Evolutionary conservation across 345 rosid species (phyloP).

Genomic region (Eucalyptus sp.): DNA sequence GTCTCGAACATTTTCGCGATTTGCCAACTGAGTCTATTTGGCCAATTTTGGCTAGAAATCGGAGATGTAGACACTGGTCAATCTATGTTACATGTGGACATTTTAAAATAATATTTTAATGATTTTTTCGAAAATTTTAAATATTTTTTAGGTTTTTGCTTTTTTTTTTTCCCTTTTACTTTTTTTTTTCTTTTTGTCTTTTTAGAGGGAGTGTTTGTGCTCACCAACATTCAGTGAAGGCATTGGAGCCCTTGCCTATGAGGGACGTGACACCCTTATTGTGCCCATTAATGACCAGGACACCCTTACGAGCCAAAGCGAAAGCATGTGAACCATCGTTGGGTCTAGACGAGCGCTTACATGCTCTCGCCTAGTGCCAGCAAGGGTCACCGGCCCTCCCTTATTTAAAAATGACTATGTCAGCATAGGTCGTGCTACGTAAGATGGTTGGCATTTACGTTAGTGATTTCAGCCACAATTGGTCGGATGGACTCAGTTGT

Average conservation of each 20-base stretch:
- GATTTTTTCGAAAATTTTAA: not conserved
- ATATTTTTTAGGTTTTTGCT: too few relatives aligned
- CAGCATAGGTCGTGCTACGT: rapidly evolving
- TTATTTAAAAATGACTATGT: too few relatives aligned
- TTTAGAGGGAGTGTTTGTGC: too few relatives aligned
- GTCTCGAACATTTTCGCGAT: too few relatives aligned
- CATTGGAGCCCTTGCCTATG: not conserved
- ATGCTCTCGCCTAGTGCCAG: not conserved
- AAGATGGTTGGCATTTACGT: rapidly evolving
- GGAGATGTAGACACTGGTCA: not conserved
- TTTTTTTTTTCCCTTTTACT: rapidly evolving
- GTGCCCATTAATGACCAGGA: not conserved
- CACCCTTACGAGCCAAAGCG: not conserved
- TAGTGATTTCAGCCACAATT: rapidly evolving
- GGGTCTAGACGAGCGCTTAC: not conserved
- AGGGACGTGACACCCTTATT: not conserved
- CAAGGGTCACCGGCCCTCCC: not conserved
- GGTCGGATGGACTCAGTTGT: rapidly evolving
- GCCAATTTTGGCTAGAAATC: not conserved
- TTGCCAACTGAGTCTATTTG: not conserved
- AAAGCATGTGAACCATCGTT: not conserved
- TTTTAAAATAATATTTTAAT: too few relatives aligned
- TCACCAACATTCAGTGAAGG: not conserved
- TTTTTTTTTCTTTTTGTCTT: too few relatives aligned
- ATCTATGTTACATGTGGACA: not conserved